phyloP scores from a whole-genome alignment of 257 asterid species.

The Lantana camara region DNA sequence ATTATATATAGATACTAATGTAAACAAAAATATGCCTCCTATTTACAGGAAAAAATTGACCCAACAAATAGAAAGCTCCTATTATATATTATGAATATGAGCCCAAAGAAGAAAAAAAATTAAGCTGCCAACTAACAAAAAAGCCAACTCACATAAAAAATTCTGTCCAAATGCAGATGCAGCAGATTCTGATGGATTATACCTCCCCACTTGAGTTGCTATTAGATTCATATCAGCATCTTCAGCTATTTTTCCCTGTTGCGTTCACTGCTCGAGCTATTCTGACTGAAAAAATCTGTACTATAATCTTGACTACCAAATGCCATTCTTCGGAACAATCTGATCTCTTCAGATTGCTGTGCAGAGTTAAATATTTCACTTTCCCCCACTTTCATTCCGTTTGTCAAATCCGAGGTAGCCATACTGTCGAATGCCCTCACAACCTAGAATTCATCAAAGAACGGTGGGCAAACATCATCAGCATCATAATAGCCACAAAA shows the following conservation, averaged over 20 bases:
- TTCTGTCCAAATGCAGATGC: slow-evolving; percentile 16
- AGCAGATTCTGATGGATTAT: slow-evolving; percentile 26
- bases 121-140: background rate
- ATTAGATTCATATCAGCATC: slow-evolving; percentile 30
- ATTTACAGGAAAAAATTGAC: slow-evolving; percentile 49
- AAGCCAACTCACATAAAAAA: slow-evolving; percentile 30
- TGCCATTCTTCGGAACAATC: slow-evolving; percentile 83
- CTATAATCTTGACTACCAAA: slow-evolving; percentile 76
- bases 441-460: slow-evolving; percentile 48
- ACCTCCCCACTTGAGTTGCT: slow-evolving; percentile 26
- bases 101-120: too few species aligned
- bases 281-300: slow-evolving; percentile 67
- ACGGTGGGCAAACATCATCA: slow-evolving; percentile 10
- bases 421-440: slow-evolving; percentile 82
- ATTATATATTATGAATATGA: slow-evolving; percentile 19
- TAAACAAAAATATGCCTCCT: slow-evolving; percentile 32
- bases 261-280: slow-evolving; percentile 43
- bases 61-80: slow-evolving; percentile 29
- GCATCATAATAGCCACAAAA: slow-evolving; percentile 2
- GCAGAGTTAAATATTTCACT: slow-evolving; percentile 75
- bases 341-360: slow-evolving; percentile 82
- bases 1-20: slow-evolving; percentile 13
- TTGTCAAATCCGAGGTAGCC: slow-evolving; percentile 65
- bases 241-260: slow-evolving; percentile 29
- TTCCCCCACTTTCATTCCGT: slow-evolving; percentile 91